These are phyloP conservation scores for Penicillium desertorum DNA, from an alignment of 495 filamentous ascomycete genomes.

Conservation along the genomic window DNA sequence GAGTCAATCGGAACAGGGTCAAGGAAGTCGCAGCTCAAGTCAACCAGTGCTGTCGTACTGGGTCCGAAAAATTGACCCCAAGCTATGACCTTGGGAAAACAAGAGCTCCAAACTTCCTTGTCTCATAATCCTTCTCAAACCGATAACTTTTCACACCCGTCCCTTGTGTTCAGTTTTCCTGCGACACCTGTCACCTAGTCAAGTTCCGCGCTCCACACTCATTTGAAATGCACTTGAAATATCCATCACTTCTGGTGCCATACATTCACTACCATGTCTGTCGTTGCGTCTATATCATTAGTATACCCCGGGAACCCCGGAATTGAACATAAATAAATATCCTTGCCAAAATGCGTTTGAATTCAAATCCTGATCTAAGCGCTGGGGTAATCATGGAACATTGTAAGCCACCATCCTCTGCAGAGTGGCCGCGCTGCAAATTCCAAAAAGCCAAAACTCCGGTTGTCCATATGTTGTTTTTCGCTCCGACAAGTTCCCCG, in stretches of 20 bases:
- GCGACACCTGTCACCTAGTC: too few species aligned
- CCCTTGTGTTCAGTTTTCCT: neutral
- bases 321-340: neutral
- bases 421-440: conserved; percentile 24
- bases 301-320: conserved; percentile 5
- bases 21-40: conserved; percentile 33
- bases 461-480: conserved; percentile 31
- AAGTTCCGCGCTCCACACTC: neutral
- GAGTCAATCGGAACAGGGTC: conserved; percentile 35
- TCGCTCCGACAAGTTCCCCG: conserved; percentile 15
- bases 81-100: neutral
- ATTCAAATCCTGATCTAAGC: conserved; percentile 27
- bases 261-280: conserved; percentile 19
- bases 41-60: conserved; percentile 22
- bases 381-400: conserved; percentile 31
- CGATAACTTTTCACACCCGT: neutral
- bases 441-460: conserved; percentile 45
- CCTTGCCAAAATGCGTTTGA: conserved; percentile 19
- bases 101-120: neutral
- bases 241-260: conserved; percentile 13
- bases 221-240: conserved; percentile 7
- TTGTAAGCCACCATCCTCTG: conserved; percentile 26
- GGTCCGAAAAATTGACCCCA: conserved; percentile 18
- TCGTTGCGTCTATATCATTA: conserved; percentile 16
- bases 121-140: neutral